These are phyloP conservation scores for Carex parvula DNA, from an alignment of 176 grass and related monocot genomes.

Conservation along the genomic window DNA sequence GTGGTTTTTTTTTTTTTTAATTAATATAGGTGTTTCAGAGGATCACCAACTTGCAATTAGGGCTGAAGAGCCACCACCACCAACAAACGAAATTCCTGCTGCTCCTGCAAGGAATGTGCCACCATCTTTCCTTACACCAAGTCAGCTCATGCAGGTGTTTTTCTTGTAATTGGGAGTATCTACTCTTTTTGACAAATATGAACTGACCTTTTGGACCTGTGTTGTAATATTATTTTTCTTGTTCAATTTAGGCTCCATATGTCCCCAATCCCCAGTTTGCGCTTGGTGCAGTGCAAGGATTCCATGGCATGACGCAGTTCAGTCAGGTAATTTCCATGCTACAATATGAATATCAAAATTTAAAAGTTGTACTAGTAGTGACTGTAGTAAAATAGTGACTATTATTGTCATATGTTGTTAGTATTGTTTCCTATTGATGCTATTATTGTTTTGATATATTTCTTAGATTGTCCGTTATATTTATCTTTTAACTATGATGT, in stretches of 20 bases:
- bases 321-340: slow-evolving; percentile 53
- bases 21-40: slow-evolving; percentile 44
- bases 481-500: background rate
- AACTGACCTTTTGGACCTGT: background rate
- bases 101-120: slow-evolving; percentile 40
- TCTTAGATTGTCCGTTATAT: background rate
- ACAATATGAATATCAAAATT: background rate
- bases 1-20: background rate
- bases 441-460: background rate
- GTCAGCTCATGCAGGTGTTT: slow-evolving; percentile 73
- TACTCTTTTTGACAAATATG: background rate
- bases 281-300: slow-evolving; percentile 70
- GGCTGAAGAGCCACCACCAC: slow-evolving; percentile 33
- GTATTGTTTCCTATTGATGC: background rate
- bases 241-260: slow-evolving; percentile 53
- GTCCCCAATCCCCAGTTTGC: slow-evolving; percentile 52
- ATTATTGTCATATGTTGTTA: background rate
- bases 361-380: slow-evolving; percentile 4
- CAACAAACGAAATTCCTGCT: slow-evolving; percentile 43
- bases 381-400: background rate
- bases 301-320: slow-evolving; percentile 67
- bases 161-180: background rate
- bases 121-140: slow-evolving; percentile 58
- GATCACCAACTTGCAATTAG: slow-evolving; percentile 46
- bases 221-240: slow-evolving; percentile 19